A percentile compares a stretch with the other conserved stretches of the same genome.
Conservation (phyloP, 2,329 filamentous ascomycete species). For the Cercospora canescens region DNA sequence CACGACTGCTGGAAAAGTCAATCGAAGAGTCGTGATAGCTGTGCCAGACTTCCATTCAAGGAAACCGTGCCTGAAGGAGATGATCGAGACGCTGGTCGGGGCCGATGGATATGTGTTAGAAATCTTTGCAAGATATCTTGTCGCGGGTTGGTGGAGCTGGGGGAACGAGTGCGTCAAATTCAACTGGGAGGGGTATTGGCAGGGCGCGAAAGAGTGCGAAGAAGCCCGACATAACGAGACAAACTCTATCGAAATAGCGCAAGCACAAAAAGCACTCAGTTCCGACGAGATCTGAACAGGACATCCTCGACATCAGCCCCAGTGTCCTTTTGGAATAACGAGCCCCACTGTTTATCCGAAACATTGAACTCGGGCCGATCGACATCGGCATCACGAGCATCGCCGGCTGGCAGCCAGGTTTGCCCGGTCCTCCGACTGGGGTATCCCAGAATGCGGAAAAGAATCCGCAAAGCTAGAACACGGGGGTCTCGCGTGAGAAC, state of each 20-base stretch:
- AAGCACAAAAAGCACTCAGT: neutral
- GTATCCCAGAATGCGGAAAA: neutral
- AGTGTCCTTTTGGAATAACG: neutral
- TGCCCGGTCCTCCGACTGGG: neutral
- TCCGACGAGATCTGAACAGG: neutral
- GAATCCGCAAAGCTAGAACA: neutral
- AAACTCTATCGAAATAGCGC: neutral
- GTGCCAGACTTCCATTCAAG: constrained; percentile 77
- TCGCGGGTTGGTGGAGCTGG: constrained; percentile 77
- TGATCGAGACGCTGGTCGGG: constrained; percentile 60
- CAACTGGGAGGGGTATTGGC: constrained; percentile 60
- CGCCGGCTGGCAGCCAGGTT: neutral
- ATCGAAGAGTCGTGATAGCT: constrained; percentile 62
- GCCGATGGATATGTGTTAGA: constrained; percentile 63
- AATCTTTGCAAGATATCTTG: constrained; percentile 73
- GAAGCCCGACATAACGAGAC: neutral
- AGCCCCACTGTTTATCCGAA: neutral
- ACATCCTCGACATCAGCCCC: neutral
- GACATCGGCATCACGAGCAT: neutral
- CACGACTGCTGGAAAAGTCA: constrained; percentile 26
- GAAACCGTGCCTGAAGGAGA: constrained; percentile 68
- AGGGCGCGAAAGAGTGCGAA: neutral
- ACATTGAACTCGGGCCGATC: neutral
- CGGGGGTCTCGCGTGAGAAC: neutral
- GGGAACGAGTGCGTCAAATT: constrained; percentile 73